Evolutionary conservation across 371 early-diverging fungal species (phyloP).

Genomic region (Apophysomyces elegans): DNA sequence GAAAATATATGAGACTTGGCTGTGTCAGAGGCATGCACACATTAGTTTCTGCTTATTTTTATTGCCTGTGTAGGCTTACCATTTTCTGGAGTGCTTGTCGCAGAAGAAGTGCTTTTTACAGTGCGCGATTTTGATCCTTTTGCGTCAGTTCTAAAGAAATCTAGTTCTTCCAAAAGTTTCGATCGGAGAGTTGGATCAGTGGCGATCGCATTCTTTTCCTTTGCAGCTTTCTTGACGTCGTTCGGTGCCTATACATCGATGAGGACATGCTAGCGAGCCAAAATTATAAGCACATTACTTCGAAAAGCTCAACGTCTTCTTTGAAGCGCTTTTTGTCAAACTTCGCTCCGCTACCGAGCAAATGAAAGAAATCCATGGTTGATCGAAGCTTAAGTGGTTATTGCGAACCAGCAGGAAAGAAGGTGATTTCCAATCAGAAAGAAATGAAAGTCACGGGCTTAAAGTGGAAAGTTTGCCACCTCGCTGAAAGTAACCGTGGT

Average conservation of each 20-base stretch:
- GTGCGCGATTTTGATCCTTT: neutral
- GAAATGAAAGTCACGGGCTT: too few relatives aligned
- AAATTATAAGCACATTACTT: slow-evolving; percentile 37
- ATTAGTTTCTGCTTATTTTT: neutral
- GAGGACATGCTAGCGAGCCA: slow-evolving; percentile 13
- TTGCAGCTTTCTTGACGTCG: slow-evolving; percentile 11
- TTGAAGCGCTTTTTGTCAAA: slow-evolving; percentile 83
- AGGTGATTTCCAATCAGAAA: neutral
- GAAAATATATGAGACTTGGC: slow-evolving; percentile 21
- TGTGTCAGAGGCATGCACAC: neutral
- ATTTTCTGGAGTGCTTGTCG: neutral
- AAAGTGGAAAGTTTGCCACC: too few relatives aligned
- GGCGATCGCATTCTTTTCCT: slow-evolving; percentile 38
- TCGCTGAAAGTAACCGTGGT: too few relatives aligned
- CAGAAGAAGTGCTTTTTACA: neutral
- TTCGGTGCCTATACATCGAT: slow-evolving; percentile 17
- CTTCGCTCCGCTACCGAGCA: slow-evolving; percentile 82
- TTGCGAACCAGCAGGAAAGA: slow-evolving; percentile 1
- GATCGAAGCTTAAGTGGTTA: neutral
- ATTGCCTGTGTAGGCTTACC: neutral
- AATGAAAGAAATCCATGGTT: slow-evolving; percentile 79
- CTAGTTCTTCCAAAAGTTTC: slow-evolving; percentile 49
- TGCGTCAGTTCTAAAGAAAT: slow-evolving; percentile 45
- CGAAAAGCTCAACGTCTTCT: slow-evolving; percentile 76
- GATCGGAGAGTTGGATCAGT: slow-evolving; percentile 41